Evolutionary conservation across 1,284 basidiomycete species (phyloP).

Genomic region (Coniophora puteana): DNA sequence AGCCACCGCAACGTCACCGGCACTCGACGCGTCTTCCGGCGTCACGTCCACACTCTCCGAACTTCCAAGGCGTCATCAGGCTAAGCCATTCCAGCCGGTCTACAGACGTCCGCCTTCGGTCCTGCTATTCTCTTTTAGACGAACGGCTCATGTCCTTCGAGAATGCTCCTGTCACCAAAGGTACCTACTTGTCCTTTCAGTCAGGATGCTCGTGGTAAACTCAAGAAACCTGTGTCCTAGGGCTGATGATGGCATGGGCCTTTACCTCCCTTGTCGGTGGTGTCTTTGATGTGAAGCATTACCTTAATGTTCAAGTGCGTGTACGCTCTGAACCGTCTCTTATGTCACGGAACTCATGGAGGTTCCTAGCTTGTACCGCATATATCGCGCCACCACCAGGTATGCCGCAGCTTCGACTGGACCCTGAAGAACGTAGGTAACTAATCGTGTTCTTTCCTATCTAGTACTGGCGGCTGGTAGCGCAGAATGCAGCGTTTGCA

Average conservation of each 20-base stretch:
- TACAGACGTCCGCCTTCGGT: no score
- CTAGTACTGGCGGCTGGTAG: conserved; percentile 83
- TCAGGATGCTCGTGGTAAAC: not conserved
- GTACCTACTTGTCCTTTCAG: conserved; percentile 30
- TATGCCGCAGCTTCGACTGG: conserved; percentile 22
- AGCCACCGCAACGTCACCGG: no score
- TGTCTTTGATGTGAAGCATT: conserved; percentile 83
- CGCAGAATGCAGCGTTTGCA: conserved; percentile 76
- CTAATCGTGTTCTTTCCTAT: conserved; percentile 10
- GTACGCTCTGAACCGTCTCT: conserved; percentile 2
- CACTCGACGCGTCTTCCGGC: no score
- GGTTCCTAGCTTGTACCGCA: conserved; percentile 58
- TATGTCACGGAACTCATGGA: conserved; percentile 8
- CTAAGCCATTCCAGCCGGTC: no score
- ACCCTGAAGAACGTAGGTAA: conserved; percentile 15
- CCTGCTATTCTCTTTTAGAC: conserved; percentile 23
- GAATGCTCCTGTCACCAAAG: conserved; percentile 77
- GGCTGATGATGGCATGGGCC: conserved; percentile 71
- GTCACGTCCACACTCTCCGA: no score
- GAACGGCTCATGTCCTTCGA: conserved; percentile 66
- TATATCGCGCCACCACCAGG: conserved; percentile 68
- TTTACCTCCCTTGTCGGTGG: conserved; percentile 69
- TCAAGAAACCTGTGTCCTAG: conserved; percentile 37
- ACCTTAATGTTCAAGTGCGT: conserved; percentile 76
- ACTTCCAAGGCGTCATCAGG: no score